A percentile compares a stretch with the other conserved stretches of the same genome.
These are phyloP conservation scores for Aquilaria agallochum DNA, from an alignment of 441 rosid species.

Conservation along the genomic window DNA sequence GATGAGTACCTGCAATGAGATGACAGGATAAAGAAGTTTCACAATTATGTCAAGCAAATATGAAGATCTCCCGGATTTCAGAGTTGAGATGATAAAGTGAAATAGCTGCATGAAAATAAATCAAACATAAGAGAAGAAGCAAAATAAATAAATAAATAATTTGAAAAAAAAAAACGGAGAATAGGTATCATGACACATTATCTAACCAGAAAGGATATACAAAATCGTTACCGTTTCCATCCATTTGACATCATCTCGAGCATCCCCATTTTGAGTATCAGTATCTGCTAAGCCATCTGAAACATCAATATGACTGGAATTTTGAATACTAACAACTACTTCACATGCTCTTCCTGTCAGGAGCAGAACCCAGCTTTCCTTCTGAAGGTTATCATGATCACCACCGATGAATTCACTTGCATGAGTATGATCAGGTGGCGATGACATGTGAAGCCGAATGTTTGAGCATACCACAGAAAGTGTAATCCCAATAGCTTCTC, in stretches of 20 bases:
- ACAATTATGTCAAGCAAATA: conserved; percentile 81
- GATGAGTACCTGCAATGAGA: conserved; percentile 78
- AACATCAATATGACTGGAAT: conserved; percentile 54
- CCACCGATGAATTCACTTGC: conserved; percentile 37
- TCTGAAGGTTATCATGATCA: conserved; percentile 40
- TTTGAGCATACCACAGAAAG: conserved; percentile 92
- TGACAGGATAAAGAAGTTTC: conserved; percentile 78
- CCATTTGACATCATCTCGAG: conserved; percentile 92
- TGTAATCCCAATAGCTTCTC: conserved; percentile 93
- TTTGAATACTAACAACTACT: conserved; percentile 74
- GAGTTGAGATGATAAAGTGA: conserved; percentile 81
- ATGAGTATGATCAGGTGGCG: conserved; percentile 36
- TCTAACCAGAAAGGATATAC: background rate
- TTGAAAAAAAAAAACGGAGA: conserved; percentile 7
- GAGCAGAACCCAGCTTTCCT: conserved; percentile 61
- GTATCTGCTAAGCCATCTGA: conserved; percentile 42
- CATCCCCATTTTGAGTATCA: conserved; percentile 46
- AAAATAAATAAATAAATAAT: conserved; percentile 14
- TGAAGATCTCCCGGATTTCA: conserved; percentile 97
- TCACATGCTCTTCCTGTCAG: conserved; percentile 76
- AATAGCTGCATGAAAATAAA: conserved; percentile 46
- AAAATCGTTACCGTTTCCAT: conserved; percentile 87
- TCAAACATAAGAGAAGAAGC: conserved; percentile 6
- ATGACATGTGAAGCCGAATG: conserved; percentile 69
- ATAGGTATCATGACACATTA: background rate